Base-by-base conservation (phyloP, 2,329 filamentous ascomycete species). In the Emmonsia crescens region DNA sequence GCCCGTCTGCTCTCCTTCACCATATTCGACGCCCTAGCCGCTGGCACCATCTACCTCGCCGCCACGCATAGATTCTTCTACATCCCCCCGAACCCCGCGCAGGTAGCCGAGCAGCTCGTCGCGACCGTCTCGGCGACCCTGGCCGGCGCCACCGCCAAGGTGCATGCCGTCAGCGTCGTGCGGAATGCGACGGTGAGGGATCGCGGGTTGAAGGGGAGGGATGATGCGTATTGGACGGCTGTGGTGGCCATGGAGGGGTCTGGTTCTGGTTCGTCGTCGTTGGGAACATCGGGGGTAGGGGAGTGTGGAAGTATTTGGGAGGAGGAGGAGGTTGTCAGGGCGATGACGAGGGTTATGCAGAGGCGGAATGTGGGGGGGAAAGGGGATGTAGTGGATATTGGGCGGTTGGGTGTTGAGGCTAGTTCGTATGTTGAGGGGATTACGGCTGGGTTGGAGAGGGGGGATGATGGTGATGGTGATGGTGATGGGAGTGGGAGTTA, bases 181-280 rank as follows among this genome's bases (percentile, higher is more conserved):
- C 84, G 88, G 72, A 96, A 96, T 77, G 89, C 90, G 2, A 82
- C 89, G 19, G 79, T 88, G 61, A 79, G 92, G 61, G 89, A 96
- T 75, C 81, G 84, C 64, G 82, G 82, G 51, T 76, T 96, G 73
- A 84, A 91, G 63, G 79, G 75, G 2, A 82, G 82, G 62, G 82
- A 83, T 57, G 83, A 87, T 67, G 81, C 79, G 19, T 96, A 96
- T 75, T 97, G 93, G 93, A 72, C 70, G 60, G 69, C 72, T 14
- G 74, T 77, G 40, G 73, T 71, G 48, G 76, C 78, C 3, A 84
- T 86, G 65, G 91, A 95, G 75, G 85, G 83, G 19, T 42, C 29
- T 19, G 38, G 24, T 16, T 14, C 14, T 31, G 21, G 36, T 60
- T 24, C 29, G 52, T 21, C 51, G 27, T 57, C 3, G 31, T 54